phyloP scores from a whole-genome alignment of 2,329 filamentous ascomycete species.

The Fusarium transvaalense region DNA sequence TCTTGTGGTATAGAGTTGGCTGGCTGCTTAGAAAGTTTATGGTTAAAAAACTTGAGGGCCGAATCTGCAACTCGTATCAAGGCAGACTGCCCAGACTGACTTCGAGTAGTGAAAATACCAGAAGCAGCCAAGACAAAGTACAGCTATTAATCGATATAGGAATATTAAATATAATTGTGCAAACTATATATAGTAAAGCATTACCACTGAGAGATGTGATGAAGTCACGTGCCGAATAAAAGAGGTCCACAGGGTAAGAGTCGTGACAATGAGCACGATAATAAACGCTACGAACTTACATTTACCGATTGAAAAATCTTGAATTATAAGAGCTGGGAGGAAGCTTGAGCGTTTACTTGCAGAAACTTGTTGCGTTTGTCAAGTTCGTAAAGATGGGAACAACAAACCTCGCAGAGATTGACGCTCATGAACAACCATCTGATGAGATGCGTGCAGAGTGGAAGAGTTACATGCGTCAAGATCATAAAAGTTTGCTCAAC shows the following conservation, averaged over 20 bases:
- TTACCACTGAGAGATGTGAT: not conserved
- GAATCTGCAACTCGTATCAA: not conserved
- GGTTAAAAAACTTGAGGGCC: not conserved
- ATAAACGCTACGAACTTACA: not conserved
- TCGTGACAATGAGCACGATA: not conserved
- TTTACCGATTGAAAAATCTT: not conserved
- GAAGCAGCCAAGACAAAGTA: not conserved
- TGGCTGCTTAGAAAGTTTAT: constrained; percentile 2
- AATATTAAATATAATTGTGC: not conserved
- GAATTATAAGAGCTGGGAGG: too few species aligned
- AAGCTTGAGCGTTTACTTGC: not conserved
- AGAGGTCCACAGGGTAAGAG: constrained; percentile 27
- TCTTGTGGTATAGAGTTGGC: not conserved
- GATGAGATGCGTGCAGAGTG: constrained; percentile 76
- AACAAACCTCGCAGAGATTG: constrained; percentile 61
- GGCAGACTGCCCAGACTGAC: not conserved
- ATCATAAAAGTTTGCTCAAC: constrained; percentile 62
- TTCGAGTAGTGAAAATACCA: not conserved
- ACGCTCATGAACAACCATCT: constrained; percentile 84
- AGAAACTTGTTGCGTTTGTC: not conserved
- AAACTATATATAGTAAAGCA: not conserved
- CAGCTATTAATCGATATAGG: not conserved
- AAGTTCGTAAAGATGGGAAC: constrained; percentile 43
- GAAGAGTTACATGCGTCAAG: constrained; percentile 78
- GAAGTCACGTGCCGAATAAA: constrained; percentile 23